These are phyloP conservation scores for Stylosanthes scabra DNA, from an alignment of 331 rosid genomes.

Conservation along the genomic window DNA sequence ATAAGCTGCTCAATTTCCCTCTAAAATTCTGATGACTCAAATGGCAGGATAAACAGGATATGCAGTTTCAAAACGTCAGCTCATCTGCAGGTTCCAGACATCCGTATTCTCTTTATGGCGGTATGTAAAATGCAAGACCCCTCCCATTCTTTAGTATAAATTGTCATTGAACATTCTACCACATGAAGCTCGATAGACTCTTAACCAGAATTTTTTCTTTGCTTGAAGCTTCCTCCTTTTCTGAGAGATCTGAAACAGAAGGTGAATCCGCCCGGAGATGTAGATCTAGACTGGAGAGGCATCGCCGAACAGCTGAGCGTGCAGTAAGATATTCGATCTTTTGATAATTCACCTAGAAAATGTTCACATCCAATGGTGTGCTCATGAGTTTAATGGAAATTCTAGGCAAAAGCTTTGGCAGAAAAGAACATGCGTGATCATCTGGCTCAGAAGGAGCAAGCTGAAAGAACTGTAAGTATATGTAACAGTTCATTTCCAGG, in stretches of 20 bases:
- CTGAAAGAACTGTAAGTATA: slow-evolving; percentile 76
- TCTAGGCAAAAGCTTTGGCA: slow-evolving; percentile 91
- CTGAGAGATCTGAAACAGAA: slow-evolving; percentile 75
- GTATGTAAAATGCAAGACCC: slow-evolving; percentile 45
- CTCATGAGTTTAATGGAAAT: slow-evolving; percentile 46
- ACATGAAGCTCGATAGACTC: slow-evolving; percentile 35
- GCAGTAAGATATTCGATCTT: slow-evolving; percentile 64
- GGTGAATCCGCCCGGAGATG: slow-evolving; percentile 91
- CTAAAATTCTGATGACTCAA: slow-evolving; percentile 36
- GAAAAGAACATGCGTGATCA: slow-evolving; percentile 93
- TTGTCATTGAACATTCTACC: slow-evolving; percentile 21
- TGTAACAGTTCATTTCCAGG: slow-evolving; percentile 11
- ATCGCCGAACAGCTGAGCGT: slow-evolving; percentile 89
- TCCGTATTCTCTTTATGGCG: slow-evolving; percentile 61
- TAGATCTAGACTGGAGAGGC: slow-evolving; percentile 93
- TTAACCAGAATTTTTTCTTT: slow-evolving; percentile 31
- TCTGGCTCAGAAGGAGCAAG: slow-evolving; percentile 88
- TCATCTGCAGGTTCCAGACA: slow-evolving; percentile 52
- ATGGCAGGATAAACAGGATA: slow-evolving; percentile 63
- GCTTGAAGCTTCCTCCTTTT: slow-evolving; percentile 46
- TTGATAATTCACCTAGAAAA: neutral
- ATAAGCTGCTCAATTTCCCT: slow-evolving; percentile 27
- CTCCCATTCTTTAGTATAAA: slow-evolving; percentile 29
- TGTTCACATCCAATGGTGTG: neutral
- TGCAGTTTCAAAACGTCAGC: slow-evolving; percentile 51